A percentile compares a stretch with the other conserved stretches of the same genome.
Conservation (phyloP, 2,329 filamentous ascomycete species). For the Ophiostoma angusticollis region DNA sequence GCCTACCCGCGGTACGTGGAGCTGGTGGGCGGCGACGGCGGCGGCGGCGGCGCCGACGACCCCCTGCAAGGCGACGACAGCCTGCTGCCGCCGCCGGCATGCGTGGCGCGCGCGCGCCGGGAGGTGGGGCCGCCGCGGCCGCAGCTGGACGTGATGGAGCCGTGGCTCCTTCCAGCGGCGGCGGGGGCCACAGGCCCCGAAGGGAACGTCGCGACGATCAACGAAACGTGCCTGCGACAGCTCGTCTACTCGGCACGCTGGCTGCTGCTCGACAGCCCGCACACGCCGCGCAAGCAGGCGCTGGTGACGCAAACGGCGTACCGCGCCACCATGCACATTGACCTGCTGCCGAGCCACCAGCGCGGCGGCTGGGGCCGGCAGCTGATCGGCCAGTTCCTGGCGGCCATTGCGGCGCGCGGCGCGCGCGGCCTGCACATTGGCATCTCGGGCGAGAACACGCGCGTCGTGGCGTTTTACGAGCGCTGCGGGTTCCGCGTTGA, state of each 20-base stretch:
- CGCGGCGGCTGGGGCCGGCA: constrained; percentile 31
- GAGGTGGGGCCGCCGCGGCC: constrained; percentile 18
- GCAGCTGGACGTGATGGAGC: constrained; percentile 20
- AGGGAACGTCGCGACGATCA: constrained; percentile 17
- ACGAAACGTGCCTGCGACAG: constrained; percentile 27
- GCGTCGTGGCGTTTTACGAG: constrained; percentile 37
- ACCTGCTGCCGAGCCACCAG: constrained; percentile 30
- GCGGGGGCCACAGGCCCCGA: not conserved
- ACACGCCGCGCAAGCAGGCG: constrained; percentile 21
- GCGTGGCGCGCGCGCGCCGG: constrained; percentile 7
- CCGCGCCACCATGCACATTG: constrained; percentile 36
- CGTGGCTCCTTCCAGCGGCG: constrained; percentile 18
- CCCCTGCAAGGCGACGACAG: not conserved
- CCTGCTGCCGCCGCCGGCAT: not conserved
- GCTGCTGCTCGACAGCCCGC: constrained; percentile 25
- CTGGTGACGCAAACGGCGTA: constrained; percentile 20
- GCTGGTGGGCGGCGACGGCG: constrained; percentile 16
- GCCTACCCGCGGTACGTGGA: constrained; percentile 27
- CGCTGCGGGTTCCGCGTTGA: constrained; percentile 30
- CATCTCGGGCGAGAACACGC: constrained; percentile 31
- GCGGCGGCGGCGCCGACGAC: no score
- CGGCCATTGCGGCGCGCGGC: constrained; percentile 20
- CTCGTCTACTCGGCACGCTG: constrained; percentile 27
- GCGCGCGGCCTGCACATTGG: constrained; percentile 29
- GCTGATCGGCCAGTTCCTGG: constrained; percentile 29